Evolutionary conservation across 2,329 filamentous ascomycete genomes (phyloP).

Genomic region (Domatiomyces globalis): DNA sequence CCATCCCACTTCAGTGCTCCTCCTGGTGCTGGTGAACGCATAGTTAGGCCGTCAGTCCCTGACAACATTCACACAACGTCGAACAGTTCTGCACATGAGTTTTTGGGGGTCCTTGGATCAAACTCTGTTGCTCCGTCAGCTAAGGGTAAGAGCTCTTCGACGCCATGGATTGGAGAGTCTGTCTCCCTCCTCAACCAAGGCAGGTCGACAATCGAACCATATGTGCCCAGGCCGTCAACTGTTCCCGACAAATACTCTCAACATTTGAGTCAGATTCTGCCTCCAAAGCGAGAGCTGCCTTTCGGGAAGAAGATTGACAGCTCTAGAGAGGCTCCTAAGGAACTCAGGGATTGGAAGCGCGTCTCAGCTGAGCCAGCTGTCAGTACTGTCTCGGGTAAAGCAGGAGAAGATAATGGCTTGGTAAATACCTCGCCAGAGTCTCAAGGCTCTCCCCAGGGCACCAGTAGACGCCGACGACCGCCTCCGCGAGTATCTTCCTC

Average conservation of each 20-base stretch:
- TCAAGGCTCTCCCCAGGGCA: neutral
- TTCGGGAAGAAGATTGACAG: constrained; percentile 16
- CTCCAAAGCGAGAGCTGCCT: constrained; percentile 30
- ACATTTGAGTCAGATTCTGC: constrained; percentile 24
- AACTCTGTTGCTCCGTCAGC: neutral
- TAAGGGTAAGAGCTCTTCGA: neutral
- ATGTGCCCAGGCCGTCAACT: constrained; percentile 18
- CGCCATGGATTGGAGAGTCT: neutral
- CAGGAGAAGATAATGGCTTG: neutral
- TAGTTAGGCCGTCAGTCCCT: neutral
- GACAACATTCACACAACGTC: neutral
- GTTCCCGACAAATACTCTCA: constrained; percentile 18
- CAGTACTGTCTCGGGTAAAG: neutral
- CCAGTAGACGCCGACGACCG: neutral
- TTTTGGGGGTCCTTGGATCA: neutral
- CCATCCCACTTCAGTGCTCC: neutral
- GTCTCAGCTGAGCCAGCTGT: neutral
- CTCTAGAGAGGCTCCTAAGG: neutral
- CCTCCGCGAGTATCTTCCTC: neutral
- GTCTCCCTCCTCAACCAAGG: neutral
- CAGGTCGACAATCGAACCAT: constrained; percentile 1
- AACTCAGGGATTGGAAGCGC: neutral
- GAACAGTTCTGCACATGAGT: neutral
- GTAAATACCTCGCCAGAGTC: neutral
- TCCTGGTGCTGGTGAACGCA: neutral